phyloP scores from a whole-genome alignment of 73 alveolate species.

The Paramecium caudatum region DNA sequence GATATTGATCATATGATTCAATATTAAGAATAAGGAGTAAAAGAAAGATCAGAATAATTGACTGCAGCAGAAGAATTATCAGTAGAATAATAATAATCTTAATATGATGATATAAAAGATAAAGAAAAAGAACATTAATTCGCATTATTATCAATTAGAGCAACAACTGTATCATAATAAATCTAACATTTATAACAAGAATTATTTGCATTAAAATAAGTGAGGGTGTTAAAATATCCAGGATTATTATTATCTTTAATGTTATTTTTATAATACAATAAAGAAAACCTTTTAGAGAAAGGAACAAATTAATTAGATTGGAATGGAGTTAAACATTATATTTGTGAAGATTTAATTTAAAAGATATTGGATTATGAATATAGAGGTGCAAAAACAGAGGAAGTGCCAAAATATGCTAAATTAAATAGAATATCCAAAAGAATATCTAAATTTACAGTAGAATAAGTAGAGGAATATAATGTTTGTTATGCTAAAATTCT shows the following conservation, averaged over 20 bases:
- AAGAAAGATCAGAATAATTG: conserved; percentile 86
- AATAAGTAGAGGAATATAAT: conserved; percentile 75
- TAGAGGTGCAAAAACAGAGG: conserved; percentile 91
- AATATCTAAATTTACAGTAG: conserved; percentile 34
- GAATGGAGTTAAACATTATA: conserved; percentile 89
- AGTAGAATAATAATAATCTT: conserved; percentile 66
- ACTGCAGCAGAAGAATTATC: conserved; percentile 81
- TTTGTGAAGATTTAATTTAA: conserved; percentile 84
- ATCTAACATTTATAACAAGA: conserved; percentile 12
- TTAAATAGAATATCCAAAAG: conserved; percentile 63
- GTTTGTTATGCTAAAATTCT: conserved; percentile 66
- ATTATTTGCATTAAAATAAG: conserved; percentile 75
- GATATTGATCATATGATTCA: conserved; percentile 86
- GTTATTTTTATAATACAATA: conserved; percentile 82
- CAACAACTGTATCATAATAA: not conserved
- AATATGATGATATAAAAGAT: conserved; percentile 69
- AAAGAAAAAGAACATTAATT: conserved; percentile 72
- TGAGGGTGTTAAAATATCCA: conserved; percentile 90
- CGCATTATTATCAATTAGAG: conserved; percentile 63
- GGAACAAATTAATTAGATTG: conserved; percentile 96
- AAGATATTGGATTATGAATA: conserved; percentile 80
- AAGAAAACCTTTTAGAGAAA: conserved; percentile 86
- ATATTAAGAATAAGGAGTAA: conserved; percentile 83
- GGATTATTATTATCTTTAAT: conserved; percentile 88
- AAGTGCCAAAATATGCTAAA: conserved; percentile 88